Percentiles rank a stretch among this genome's conserved stretches.
phyloP scores from a whole-genome alignment of 2,329 filamentous ascomycete species.

The Ceratocystis eucalypticola region DNA sequence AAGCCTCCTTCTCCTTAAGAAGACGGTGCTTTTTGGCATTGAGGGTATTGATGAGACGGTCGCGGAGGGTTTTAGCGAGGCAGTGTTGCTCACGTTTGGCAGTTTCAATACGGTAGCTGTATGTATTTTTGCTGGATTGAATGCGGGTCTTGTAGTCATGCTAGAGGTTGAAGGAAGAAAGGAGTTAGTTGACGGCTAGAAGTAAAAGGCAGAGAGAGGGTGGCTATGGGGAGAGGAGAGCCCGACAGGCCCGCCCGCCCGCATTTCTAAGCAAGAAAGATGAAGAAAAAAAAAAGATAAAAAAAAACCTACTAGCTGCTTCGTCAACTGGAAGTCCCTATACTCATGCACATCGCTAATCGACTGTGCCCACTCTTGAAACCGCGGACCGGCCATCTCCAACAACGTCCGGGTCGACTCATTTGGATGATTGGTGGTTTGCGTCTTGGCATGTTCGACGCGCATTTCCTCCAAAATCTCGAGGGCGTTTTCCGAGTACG shows the following conservation, averaged over 20 bases:
- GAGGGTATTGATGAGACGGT: conserved; percentile 53
- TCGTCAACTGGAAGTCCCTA: conserved; percentile 68
- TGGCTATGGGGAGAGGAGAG: background rate
- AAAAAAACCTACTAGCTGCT: conserved; percentile 54
- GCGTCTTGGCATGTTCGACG: conserved; percentile 38
- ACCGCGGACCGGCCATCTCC: conserved; percentile 69
- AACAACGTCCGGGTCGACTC: conserved; percentile 43
- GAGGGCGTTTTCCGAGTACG: conserved; percentile 59
- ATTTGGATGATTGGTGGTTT: conserved; percentile 29
- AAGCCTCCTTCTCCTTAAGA: conserved; percentile 51
- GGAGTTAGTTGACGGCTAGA: background rate
- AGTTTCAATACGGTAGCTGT: conserved; percentile 48
- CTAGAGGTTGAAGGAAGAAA: conserved; percentile 27
- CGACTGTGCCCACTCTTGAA: conserved; percentile 71
- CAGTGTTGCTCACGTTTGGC: conserved; percentile 48
- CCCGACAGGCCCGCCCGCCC: no score
- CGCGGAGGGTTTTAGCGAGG: conserved; percentile 46
- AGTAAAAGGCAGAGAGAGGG: background rate
- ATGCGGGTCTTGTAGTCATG: conserved; percentile 50
- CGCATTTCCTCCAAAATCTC: conserved; percentile 56
- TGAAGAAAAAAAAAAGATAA: background rate
- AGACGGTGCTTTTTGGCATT: conserved; percentile 51
- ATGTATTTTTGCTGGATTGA: conserved; percentile 44
- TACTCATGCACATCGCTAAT: conserved; percentile 81
- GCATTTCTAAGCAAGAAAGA: background rate